Percentiles rank a stretch among this genome's conserved stretches.
phyloP scores from a whole-genome alignment of 106 monocot species.

The Xerophyta viscosa region DNA sequence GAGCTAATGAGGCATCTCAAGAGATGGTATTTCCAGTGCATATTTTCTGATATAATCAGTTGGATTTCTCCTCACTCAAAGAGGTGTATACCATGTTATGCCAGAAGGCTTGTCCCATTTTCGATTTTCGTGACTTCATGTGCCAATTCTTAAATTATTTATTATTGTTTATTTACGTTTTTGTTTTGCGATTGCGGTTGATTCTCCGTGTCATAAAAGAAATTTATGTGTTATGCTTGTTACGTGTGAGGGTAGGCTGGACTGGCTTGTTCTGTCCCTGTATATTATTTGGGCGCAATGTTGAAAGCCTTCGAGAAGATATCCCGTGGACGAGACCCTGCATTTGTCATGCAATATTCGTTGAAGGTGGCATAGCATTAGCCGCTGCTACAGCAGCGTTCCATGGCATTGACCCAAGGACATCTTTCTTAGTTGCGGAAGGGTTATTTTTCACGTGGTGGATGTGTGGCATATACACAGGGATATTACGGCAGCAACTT shows the following conservation, averaged over 20 bases:
- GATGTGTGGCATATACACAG: slow-evolving; percentile 92
- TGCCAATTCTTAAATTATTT: too few relatives aligned
- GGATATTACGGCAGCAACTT: slow-evolving; percentile 68
- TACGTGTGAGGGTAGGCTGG: slow-evolving; percentile 45
- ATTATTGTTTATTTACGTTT: background rate
- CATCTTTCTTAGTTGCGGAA: slow-evolving; percentile 79
- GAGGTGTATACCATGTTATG: too few relatives aligned
- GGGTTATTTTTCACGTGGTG: slow-evolving; percentile 82
- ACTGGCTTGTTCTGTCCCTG: slow-evolving; percentile 95
- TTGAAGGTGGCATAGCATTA: slow-evolving; percentile 90
- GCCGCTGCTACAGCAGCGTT: slow-evolving; percentile 69
- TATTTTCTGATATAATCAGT: too few relatives aligned
- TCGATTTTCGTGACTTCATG: too few relatives aligned
- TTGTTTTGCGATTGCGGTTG: too few relatives aligned
- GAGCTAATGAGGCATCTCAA: too few relatives aligned
- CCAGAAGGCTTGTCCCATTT: too few relatives aligned
- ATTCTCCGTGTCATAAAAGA: too few relatives aligned
- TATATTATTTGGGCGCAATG: slow-evolving; percentile 84
- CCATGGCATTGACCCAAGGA: slow-evolving; percentile 81
- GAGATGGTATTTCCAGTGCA: too few relatives aligned
- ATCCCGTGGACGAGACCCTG: slow-evolving; percentile 70
- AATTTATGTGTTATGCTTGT: background rate
- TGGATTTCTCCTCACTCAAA: too few relatives aligned
- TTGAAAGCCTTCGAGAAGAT: slow-evolving; percentile 76
- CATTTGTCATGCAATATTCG: slow-evolving; percentile 74